Conservation (phyloP, 495 filamentous ascomycete genomes). For the Hypoxylon trugodes region DNA sequence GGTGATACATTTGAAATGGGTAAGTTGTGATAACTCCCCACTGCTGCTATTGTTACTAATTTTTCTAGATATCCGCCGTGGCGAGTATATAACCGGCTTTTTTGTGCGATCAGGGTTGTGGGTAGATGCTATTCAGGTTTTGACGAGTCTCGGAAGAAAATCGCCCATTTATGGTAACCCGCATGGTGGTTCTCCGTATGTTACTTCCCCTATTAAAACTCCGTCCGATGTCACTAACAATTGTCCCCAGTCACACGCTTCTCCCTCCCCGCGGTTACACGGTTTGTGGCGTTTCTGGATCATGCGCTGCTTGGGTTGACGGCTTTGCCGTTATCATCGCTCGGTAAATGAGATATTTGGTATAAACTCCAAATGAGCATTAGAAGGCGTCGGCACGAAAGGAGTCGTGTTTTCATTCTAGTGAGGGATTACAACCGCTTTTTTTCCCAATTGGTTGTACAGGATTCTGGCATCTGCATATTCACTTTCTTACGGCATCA, state of each 20-base stretch:
- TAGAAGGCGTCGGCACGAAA: not conserved
- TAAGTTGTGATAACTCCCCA: slow-evolving; percentile 48
- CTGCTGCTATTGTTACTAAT: slow-evolving; percentile 24
- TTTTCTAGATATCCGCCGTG: slow-evolving; percentile 75
- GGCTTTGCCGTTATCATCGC: slow-evolving; percentile 88
- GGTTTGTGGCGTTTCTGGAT: slow-evolving; percentile 87
- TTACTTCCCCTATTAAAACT: slow-evolving; percentile 18
- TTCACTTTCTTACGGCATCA: slow-evolving; percentile 26
- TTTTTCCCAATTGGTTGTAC: not conserved
- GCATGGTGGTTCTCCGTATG: slow-evolving; percentile 82
- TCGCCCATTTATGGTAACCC: slow-evolving; percentile 87
- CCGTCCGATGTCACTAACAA: slow-evolving; percentile 28
- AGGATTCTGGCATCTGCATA: slow-evolving; percentile 33
- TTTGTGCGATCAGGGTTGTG: slow-evolving; percentile 80
- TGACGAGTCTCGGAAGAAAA: slow-evolving; percentile 86
- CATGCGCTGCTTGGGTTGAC: slow-evolving; percentile 83
- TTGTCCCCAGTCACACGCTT: slow-evolving; percentile 73
- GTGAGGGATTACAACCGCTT: slow-evolving; percentile 6
- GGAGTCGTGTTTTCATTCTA: not conserved
- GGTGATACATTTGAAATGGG: slow-evolving; percentile 81
- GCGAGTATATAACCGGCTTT: slow-evolving; percentile 90
- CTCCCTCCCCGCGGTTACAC: slow-evolving; percentile 90
- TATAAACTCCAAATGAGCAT: not conserved
- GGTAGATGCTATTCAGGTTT: slow-evolving; percentile 90
- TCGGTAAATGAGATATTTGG: slow-evolving; percentile 53